Conservation (phyloP, 2,329 filamentous ascomycete species). For the Paecilomyces dactylethromorphus region DNA sequence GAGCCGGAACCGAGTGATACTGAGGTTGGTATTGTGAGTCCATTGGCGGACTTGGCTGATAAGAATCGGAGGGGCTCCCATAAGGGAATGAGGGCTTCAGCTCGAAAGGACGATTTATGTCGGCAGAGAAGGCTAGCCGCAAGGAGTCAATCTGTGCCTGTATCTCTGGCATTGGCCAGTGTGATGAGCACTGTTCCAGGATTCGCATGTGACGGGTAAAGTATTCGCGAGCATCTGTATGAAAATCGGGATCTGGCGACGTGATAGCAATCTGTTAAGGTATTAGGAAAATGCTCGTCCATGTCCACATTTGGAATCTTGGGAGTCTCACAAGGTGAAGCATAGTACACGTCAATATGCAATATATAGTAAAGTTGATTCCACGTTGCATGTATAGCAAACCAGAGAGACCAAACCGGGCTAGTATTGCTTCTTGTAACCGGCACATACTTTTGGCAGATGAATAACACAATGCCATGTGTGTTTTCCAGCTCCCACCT, state of each 20-base stretch:
- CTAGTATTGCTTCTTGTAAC: conserved; percentile 75
- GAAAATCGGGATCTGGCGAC: conserved; percentile 83
- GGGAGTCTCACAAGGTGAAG: conserved; percentile 75
- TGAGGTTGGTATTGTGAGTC: conserved; percentile 46
- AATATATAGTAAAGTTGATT: conserved; percentile 93
- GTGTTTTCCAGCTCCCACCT: conserved; percentile 75
- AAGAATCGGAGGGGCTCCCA: conserved; percentile 65
- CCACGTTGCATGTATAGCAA: conserved; percentile 88
- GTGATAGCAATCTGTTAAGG: conserved; percentile 71
- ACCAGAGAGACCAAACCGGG: conserved; percentile 69
- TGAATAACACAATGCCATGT: conserved; percentile 79
- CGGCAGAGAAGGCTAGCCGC: conserved; percentile 83
- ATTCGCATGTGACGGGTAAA: conserved; percentile 94
- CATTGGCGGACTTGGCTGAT: conserved; percentile 56
- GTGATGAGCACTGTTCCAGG: conserved; percentile 73
- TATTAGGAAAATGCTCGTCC: not conserved
- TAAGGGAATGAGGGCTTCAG: conserved; percentile 83
- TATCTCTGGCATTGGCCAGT: conserved; percentile 85
- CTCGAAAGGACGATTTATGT: conserved; percentile 77
- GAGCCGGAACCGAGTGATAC: conserved; percentile 39
- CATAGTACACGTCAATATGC: conserved; percentile 83
- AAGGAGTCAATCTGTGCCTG: conserved; percentile 84
- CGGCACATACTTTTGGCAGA: conserved; percentile 81
- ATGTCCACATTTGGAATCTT: not conserved
- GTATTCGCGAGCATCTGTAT: conserved; percentile 75